Conservation (phyloP, 495 filamentous ascomycete genomes). For the Darksidea phi region DNA sequence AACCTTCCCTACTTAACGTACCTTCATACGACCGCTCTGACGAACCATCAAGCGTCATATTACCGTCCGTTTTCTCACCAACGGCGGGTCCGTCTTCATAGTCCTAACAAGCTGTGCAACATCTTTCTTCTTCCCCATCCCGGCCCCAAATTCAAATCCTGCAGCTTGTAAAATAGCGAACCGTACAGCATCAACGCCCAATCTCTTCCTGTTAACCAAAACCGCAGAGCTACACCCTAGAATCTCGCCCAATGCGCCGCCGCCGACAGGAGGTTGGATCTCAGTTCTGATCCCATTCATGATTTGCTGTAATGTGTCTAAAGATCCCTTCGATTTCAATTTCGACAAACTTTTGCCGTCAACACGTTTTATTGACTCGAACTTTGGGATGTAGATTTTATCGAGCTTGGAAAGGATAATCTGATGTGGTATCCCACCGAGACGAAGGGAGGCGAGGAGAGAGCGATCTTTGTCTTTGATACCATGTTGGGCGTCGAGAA, state of each 20-base stretch:
- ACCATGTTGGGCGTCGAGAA: conserved; percentile 80
- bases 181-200: conserved; percentile 40
- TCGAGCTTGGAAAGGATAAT: conserved; percentile 86
- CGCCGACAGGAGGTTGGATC: conserved; percentile 11
- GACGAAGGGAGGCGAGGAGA: conserved; percentile 63
- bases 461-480: conserved; percentile 69
- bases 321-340: conserved; percentile 66
- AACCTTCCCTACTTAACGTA: too few relatives aligned
- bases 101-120: too few relatives aligned
- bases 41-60: too few relatives aligned
- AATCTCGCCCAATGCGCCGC: conserved; percentile 24
- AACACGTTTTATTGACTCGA: conserved; percentile 78
- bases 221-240: conserved; percentile 13
- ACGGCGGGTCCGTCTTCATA: too few relatives aligned
- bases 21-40: too few relatives aligned
- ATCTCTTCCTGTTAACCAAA: conserved; percentile 15
- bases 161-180: conserved; percentile 41
- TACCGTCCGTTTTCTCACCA: too few relatives aligned
- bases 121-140: too few relatives aligned
- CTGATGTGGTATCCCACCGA: conserved; percentile 65
- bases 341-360: conserved; percentile 77
- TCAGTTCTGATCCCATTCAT: conserved; percentile 57
- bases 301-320: conserved; percentile 74
- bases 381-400: conserved; percentile 38
- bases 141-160: conserved; percentile 29